Conservation (phyloP, 2,329 filamentous ascomycete genomes). For the Karstenula rhodostoma region DNA sequence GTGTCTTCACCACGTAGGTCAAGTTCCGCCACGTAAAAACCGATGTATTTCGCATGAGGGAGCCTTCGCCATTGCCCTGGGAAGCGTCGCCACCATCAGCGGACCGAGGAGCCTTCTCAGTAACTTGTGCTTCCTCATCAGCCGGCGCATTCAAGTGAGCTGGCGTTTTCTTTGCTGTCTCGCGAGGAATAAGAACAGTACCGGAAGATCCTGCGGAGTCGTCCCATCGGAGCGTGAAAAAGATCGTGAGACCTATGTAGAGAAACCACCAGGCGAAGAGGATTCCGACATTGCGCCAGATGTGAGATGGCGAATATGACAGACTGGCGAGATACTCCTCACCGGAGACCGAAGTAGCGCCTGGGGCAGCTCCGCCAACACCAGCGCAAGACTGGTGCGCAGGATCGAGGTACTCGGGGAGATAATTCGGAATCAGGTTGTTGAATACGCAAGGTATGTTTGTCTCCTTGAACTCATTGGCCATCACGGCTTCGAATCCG, state of each 20-base stretch:
- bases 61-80: neutral
- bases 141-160: conserved; percentile 27
- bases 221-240: conserved; percentile 66
- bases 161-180: conserved; percentile 32
- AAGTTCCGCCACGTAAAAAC: conserved; percentile 66
- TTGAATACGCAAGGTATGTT: conserved; percentile 58
- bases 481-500: conserved; percentile 78
- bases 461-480: conserved; percentile 58
- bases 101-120: conserved; percentile 24
- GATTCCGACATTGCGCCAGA: conserved; percentile 55
- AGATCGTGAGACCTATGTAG: conserved; percentile 64
- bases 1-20: conserved; percentile 74
- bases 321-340: conserved; percentile 67
- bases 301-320: conserved; percentile 43
- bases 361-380: conserved; percentile 62
- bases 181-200: conserved; percentile 67
- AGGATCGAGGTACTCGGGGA: conserved; percentile 55
- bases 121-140: conserved; percentile 61
- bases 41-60: conserved; percentile 34
- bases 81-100: conserved; percentile 4
- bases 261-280: conserved; percentile 53
- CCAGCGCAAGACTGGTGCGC: conserved; percentile 64
- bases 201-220: conserved; percentile 60
- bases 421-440: conserved; percentile 57
- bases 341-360: conserved; percentile 61